These are phyloP conservation scores for Grigorovia transvaalensis DNA, from an alignment of 805 yeast species.

Conservation along the genomic window DNA sequence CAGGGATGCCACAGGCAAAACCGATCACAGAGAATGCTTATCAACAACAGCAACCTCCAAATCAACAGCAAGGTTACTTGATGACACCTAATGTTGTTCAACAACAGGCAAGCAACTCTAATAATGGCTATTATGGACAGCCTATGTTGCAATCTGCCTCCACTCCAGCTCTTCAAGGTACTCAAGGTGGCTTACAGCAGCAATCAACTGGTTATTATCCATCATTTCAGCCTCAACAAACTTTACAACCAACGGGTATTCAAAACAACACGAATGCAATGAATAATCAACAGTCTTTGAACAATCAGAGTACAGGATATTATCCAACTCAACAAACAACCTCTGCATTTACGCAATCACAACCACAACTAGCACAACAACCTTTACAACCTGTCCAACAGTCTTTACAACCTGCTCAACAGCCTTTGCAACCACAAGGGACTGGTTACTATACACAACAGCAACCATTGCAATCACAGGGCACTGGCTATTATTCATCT, in stretches of 20 bases:
- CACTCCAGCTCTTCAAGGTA: background rate
- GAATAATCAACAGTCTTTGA: slow-evolving; percentile 11
- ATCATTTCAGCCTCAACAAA: slow-evolving; percentile 5
- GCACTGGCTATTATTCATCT: background rate
- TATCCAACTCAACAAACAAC: slow-evolving; percentile 16
- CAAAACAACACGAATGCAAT: background rate
- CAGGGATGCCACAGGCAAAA: slow-evolving; percentile 2
- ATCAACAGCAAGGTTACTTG: slow-evolving; percentile 12
- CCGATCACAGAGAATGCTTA: slow-evolving; percentile 2
- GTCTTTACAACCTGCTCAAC: slow-evolving; percentile 1
- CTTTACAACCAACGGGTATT: slow-evolving; percentile 9
- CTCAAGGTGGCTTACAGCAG: background rate
- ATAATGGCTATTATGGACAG: background rate
- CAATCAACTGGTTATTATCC: slow-evolving; percentile 6
- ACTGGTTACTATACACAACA: slow-evolving; percentile 32
- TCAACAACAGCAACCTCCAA: slow-evolving; percentile 4
- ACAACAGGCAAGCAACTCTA: slow-evolving; percentile 11
- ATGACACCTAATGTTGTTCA: background rate
- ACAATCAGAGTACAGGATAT: slow-evolving; percentile 35
- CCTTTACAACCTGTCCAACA: slow-evolving; percentile 23
- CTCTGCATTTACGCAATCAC: background rate
- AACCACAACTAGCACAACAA: slow-evolving; percentile 8
- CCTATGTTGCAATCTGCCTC: background rate
- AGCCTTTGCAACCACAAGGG: slow-evolving; percentile 27
- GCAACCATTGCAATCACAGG: slow-evolving; percentile 10